phyloP scores from a whole-genome alignment of 306 rosid genomes.

The Cucumis cinereus region DNA sequence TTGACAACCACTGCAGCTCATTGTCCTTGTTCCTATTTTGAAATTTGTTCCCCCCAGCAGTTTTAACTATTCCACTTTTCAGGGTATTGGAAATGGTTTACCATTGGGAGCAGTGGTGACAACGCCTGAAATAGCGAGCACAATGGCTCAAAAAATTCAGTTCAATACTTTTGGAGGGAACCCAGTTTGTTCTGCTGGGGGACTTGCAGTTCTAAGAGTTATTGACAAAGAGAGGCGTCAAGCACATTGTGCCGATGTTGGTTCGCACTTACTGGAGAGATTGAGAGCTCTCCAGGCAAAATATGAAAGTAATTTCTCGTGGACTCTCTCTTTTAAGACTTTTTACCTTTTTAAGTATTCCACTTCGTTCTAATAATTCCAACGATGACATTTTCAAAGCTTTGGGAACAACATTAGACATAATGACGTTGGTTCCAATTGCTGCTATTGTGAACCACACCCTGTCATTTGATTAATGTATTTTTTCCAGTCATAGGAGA shows the following conservation, averaged over 20 bases:
- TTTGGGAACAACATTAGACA: background rate
- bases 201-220: constrained; percentile 74
- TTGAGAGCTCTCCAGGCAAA: constrained; percentile 54
- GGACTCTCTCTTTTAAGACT: background rate
- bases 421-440: background rate
- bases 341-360: background rate
- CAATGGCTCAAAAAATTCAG: constrained; percentile 56
- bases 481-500: constrained; percentile 59
- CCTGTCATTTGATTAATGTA: background rate
- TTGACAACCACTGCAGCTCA: background rate
- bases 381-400: background rate
- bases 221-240: constrained; percentile 83
- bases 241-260: constrained; percentile 61
- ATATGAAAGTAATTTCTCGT: constrained; percentile 50
- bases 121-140: constrained; percentile 85
- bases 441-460: background rate
- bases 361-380: background rate
- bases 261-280: constrained; percentile 64
- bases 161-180: constrained; percentile 88
- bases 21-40: background rate
- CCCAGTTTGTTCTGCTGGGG: constrained; percentile 92
- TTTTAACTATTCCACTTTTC: constrained; percentile 13
- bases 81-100: constrained; percentile 94
- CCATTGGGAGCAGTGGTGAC: constrained; percentile 92
- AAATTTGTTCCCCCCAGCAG: background rate